Base-by-base conservation (phyloP, 208 protist species). In the Leishmania gerbilli region DNA sequence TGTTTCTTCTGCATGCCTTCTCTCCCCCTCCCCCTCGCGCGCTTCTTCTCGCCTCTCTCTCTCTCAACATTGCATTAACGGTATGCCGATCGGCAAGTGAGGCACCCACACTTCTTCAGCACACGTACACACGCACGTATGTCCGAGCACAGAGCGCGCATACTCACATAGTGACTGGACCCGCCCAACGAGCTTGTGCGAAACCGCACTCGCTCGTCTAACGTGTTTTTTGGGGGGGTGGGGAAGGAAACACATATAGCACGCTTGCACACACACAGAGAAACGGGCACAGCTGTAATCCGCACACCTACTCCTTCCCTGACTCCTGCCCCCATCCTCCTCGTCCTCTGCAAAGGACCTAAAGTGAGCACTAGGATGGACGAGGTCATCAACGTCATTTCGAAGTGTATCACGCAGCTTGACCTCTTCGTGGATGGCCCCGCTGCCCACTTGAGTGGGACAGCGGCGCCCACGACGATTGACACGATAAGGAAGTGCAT, bases 281-380 rank as follows among this genome's bases (percentile, higher is more conserved):
- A 34, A 47, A 62, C 42, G 6, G 53, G 51, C 21, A 45, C 53
- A 21, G 19, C 13, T 42, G 51, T 13, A 6, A 62, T 60, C 72
- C 3, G 13, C 40, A 58, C 72, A 60, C 21, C 34, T 15, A 42
- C 31, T 21, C 62, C 31, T 40, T 40, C 62, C 62, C 31, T 8
- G 13, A 34, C 9, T 19, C 15, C 34, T 62, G 17, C 4, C 19
- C 51, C 15, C 6, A 9, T 21, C 37, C 13, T 51, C 42, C 68
- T 74, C 42, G 15, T 53, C n/a, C 42, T 24, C 47, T 19, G 24
- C 2, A 69, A 64, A 42, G 7, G 37, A 6, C 49, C 72, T 34
- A 86, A 6, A 72, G 42, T n/a, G 65, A 77, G 76, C 56, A 79
- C 40, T 60, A 56, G 60, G 13, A 24, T 40, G 69, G 77, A 80